phyloP scores from a whole-genome alignment of 768 basidiomycete genomes.

The Tulasnella sp. region DNA sequence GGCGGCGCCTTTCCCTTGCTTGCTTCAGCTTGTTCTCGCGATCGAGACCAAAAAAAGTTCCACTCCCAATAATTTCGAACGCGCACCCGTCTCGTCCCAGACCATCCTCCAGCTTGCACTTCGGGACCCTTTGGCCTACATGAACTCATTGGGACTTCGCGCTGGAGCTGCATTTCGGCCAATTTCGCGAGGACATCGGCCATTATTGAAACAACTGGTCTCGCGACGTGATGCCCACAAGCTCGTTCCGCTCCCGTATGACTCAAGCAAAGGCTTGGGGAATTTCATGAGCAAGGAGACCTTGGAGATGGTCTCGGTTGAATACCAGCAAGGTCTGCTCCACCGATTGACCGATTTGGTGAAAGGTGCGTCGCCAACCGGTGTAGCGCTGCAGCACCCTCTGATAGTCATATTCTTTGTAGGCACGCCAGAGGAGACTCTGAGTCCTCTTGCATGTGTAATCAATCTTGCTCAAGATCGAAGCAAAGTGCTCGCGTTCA shows the following conservation, averaged over 20 bases:
- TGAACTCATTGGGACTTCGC: not conserved
- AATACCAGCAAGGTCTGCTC: constrained; percentile 78
- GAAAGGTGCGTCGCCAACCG: constrained; percentile 37
- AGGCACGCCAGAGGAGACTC: constrained; percentile 46
- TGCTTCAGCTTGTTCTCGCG: not conserved
- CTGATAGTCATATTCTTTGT: constrained; percentile 6
- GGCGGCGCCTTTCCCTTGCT: not conserved
- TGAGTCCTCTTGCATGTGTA: constrained; percentile 58
- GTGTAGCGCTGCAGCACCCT: not conserved
- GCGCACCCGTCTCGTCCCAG: not conserved
- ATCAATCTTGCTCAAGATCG: constrained; percentile 49
- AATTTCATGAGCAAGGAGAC: constrained; percentile 66
- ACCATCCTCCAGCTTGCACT: not conserved
- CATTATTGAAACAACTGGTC: constrained; percentile 1
- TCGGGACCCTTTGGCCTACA: not conserved
- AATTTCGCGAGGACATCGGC: constrained; percentile 35
- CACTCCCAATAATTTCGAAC: not conserved
- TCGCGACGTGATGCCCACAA: constrained; percentile 23
- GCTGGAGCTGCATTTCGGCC: constrained; percentile 14
- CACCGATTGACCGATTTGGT: constrained; percentile 64
- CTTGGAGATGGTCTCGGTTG: constrained; percentile 56
- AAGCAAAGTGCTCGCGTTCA: constrained; percentile 59
- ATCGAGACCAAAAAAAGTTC: not conserved
- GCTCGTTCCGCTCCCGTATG: constrained; percentile 46
- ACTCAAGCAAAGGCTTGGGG: constrained; percentile 57